A percentile compares a stretch with the other conserved stretches of the same genome.
These are phyloP conservation scores for Magnusiomyces clavatus DNA, from an alignment of 1,139 yeast genomes.

Conservation along the genomic window DNA sequence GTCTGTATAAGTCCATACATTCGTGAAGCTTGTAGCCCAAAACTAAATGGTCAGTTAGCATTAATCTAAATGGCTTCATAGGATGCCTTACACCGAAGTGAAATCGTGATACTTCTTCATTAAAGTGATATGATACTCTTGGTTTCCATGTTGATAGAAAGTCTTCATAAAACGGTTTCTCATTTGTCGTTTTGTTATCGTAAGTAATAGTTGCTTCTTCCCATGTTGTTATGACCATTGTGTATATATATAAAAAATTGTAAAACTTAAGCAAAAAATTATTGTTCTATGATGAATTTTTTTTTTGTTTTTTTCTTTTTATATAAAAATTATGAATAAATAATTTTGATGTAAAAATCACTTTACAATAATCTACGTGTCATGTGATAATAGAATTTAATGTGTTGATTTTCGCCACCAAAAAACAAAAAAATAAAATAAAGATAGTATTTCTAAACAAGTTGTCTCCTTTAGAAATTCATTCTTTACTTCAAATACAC, in stretches of 20 bases:
- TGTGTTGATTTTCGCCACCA: conserved; percentile 3
- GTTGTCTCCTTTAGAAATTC: not conserved
- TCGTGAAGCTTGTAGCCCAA: conserved; percentile 79
- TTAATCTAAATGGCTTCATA: conserved; percentile 94
- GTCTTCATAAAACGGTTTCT: conserved; percentile 52
- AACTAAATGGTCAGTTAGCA: conserved; percentile 90
- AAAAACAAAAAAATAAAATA: conserved; percentile 9
- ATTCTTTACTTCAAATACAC: too few relatives aligned
- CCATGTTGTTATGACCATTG: conserved; percentile 27
- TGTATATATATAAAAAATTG: not conserved
- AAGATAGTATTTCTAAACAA: not conserved
- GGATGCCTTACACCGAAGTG: conserved; percentile 94
- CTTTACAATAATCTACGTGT: too few relatives aligned
- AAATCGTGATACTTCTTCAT: conserved; percentile 69
- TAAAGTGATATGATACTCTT: conserved; percentile 80
- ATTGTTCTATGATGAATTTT: not conserved
- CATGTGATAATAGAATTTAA: not conserved
- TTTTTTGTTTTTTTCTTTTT: not conserved
- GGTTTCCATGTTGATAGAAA: conserved; percentile 24
- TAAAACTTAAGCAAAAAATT: too few relatives aligned
- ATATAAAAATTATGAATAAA: not conserved
- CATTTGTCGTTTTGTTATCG: conserved; percentile 51
- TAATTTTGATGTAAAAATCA: not conserved
- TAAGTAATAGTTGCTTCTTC: conserved; percentile 20
- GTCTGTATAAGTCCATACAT: conserved; percentile 81